Percentiles rank a stretch among this genome's conserved stretches.
Conservation (phyloP, 306 rosid genomes). For the Cicer judaicum region DNA sequence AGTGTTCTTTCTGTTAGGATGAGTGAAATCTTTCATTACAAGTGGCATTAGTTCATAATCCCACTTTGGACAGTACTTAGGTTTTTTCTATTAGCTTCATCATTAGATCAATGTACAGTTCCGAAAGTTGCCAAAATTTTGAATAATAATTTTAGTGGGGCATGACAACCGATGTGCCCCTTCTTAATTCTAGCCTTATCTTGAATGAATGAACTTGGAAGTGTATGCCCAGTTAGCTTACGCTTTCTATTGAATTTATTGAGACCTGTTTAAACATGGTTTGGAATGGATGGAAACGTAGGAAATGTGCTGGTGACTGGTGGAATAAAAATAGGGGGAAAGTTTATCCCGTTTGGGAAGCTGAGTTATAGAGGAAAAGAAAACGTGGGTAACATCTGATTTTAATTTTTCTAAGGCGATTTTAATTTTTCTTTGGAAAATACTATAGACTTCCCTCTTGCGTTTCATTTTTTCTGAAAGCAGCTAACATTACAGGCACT, state of each 20-base stretch:
- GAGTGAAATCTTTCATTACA: slow-evolving; percentile 21
- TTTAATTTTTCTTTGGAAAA: too few species aligned
- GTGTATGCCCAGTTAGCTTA: slow-evolving; percentile 3
- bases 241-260: neutral
- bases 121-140: slow-evolving; percentile 25
- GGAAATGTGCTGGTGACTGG: neutral
- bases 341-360: slow-evolving; percentile 3
- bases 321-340: neutral
- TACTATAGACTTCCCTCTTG: too few species aligned
- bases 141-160: slow-evolving; percentile 21
- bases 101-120: neutral
- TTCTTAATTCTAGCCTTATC: neutral
- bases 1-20: slow-evolving; percentile 36
- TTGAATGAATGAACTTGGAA: slow-evolving; percentile 12
- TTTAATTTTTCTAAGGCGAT: too few species aligned
- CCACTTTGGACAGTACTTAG: slow-evolving; percentile 21
- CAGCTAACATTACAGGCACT: too few species aligned
- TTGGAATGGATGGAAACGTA: slow-evolving; percentile 11
- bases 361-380: neutral
- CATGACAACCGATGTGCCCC: slow-evolving; percentile 24
- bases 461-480: too few species aligned
- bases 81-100: slow-evolving; percentile 28
- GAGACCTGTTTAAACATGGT: neutral
- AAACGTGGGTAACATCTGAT: neutral
- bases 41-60: slow-evolving; percentile 32